These are phyloP conservation scores for Borovskyia barvae DNA, from an alignment of 208 protist species.

Conservation along the genomic window DNA sequence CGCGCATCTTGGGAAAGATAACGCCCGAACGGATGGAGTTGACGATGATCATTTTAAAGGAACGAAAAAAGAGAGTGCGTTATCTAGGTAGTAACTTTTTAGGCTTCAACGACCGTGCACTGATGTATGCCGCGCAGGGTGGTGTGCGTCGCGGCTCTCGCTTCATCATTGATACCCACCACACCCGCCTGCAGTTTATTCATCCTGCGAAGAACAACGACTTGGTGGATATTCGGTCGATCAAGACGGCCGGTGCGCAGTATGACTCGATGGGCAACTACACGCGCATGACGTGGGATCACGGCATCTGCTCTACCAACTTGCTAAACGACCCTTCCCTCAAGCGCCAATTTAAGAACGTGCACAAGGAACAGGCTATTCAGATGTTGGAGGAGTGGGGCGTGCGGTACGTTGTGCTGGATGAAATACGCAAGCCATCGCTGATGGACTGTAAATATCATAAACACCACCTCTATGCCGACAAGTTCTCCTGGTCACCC, in stretches of 20 bases:
- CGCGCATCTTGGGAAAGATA: conserved; percentile 64
- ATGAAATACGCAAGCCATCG: conserved; percentile 77
- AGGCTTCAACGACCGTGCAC: conserved; percentile 68
- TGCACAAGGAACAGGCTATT: conserved; percentile 69
- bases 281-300: conserved; percentile 66
- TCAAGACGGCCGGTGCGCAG: conserved; percentile 56
- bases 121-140: conserved; percentile 51
- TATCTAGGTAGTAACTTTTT: conserved; percentile 72
- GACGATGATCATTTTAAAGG: conserved; percentile 50
- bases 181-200: conserved; percentile 58
- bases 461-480: conserved; percentile 65
- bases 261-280: conserved; percentile 69
- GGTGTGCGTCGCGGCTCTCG: conserved; percentile 39
- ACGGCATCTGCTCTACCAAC: conserved; percentile 50
- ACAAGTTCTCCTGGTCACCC: conserved; percentile 83
- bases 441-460: conserved; percentile 76
- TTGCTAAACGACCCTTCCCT: conserved; percentile 50
- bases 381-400: conserved; percentile 78
- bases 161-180: conserved; percentile 69
- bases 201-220: conserved; percentile 46
- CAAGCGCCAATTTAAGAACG: conserved; percentile 27
- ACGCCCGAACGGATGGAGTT: conserved; percentile 67
- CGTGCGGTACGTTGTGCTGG: conserved; percentile 74
- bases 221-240: conserved; percentile 54
- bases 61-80: conserved; percentile 71